Evolutionary conservation across 352 stramenopile species (phyloP), one percentile per base, ranked within the genome.

Genomic region (Globisporangium orthogonon): DNA sequence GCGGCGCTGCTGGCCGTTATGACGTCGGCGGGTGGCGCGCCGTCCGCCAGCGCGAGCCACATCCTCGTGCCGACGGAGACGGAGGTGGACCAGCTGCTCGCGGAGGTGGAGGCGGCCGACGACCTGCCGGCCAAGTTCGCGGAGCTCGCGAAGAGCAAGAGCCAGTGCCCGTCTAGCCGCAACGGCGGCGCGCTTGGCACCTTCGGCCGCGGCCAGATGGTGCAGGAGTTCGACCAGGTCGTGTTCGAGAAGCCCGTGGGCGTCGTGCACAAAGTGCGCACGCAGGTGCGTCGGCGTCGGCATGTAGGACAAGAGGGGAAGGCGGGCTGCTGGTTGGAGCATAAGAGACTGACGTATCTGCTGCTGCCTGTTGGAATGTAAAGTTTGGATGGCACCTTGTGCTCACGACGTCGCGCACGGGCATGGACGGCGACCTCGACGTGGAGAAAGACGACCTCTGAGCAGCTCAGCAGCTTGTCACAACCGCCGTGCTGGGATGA

Each of bases 171-270:
- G 31, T 91, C 80, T 29, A 66, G 70, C 31, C 60, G 67, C 18
- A 86, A 86, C 33, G 80, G 80, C 41, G 83, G 83, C 4, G 78
- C 89, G 52, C 57, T 93, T 17, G 83, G 83, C 37, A 72, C 54
- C 10, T 93, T 93, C 54, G 69, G 75, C 4, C 78, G 78, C 15
- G 83, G 80, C 13, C 74, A 88, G 67, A 92, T 92, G 83, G 74
- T 89, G 56, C 72, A 78, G 3, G 74, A 78, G 63, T 90, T 92
- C 35, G 80, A 92, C 59, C 80, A 82, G 56, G 78, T 93, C 18
- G 80, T 87, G 35, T 91, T 93, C 56, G 76, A 93, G 51, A 66
- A 77, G 50, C 50, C 62, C 28, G 72, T 86, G 50, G 74, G 76
- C 50, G 65, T 74, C 14, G 76, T 89, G 31, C 76, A 90, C 72